phyloP scores from a whole-genome alignment of 345 rosid genomes.

The Boechera retrofracta region DNA sequence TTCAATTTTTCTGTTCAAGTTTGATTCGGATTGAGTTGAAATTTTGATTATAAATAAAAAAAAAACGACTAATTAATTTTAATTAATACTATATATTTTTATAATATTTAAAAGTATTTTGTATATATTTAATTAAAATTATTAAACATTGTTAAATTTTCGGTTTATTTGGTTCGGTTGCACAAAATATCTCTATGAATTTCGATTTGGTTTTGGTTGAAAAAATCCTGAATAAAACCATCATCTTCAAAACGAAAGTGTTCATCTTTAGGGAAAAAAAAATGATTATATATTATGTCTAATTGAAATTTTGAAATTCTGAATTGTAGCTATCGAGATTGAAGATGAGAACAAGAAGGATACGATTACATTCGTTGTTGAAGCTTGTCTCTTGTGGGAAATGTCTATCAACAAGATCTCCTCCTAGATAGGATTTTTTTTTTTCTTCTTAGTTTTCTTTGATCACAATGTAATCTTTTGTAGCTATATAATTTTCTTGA shows the following conservation, averaged over 20 bases:
- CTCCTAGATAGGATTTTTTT: conserved; percentile 49
- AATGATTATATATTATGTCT: neutral
- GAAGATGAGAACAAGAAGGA: conserved; percentile 58
- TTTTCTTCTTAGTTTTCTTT: neutral
- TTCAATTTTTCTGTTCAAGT: neutral
- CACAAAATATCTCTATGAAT: too few relatives aligned
- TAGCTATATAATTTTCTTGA: neutral
- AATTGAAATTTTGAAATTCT: conserved; percentile 4
- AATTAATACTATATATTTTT: neutral
- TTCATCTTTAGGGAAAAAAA: too few relatives aligned
- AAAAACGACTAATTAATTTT: neutral
- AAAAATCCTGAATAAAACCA: too few relatives aligned
- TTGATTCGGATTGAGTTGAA: neutral
- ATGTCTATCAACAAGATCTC: conserved; percentile 67
- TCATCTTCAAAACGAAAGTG: too few relatives aligned
- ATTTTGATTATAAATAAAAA: too few relatives aligned
- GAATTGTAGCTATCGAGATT: conserved; percentile 63
- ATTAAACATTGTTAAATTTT: too few relatives aligned
- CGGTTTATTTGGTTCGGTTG: too few relatives aligned
- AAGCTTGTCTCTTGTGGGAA: conserved; percentile 78
- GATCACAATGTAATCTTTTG: neutral
- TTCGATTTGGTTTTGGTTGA: too few relatives aligned
- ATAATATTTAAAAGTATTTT: too few relatives aligned
- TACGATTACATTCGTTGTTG: conserved; percentile 60
- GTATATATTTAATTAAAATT: neutral